These are phyloP conservation scores for Blastocystis sp. DNA, from an alignment of 352 stramenopile species.

Conservation along the genomic window DNA sequence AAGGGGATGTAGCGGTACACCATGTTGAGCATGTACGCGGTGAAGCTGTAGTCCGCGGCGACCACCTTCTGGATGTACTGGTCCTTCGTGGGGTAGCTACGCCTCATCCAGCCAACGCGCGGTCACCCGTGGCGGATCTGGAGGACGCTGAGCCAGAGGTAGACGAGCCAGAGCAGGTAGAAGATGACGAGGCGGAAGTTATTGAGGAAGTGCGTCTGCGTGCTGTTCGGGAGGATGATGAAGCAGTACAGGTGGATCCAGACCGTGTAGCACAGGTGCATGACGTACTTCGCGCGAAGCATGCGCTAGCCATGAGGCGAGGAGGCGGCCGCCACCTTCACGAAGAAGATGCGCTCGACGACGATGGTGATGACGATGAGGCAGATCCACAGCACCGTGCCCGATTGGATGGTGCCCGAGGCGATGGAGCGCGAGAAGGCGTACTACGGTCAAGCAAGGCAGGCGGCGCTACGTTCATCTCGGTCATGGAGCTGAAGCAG, in stretches of 20 bases:
- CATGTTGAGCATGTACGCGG: constrained; percentile 57
- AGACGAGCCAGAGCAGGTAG: constrained; percentile 57
- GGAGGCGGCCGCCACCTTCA: neutral
- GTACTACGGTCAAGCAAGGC: constrained; percentile 12
- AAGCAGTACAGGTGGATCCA: constrained; percentile 62
- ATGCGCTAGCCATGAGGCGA: constrained; percentile 18
- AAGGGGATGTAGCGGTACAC: constrained; percentile 63
- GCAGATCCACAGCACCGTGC: constrained; percentile 51
- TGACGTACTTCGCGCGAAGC: constrained; percentile 33
- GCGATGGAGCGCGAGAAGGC: constrained; percentile 44
- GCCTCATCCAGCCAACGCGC: neutral
- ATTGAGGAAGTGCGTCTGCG: constrained; percentile 56
- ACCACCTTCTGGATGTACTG: constrained; percentile 68
- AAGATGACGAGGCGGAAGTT: constrained; percentile 62
- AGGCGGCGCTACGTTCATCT: constrained; percentile 11
- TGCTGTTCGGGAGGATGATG: constrained; percentile 16
- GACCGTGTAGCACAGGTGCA: constrained; percentile 24
- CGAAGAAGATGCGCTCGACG: constrained; percentile 51
- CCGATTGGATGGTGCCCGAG: constrained; percentile 39
- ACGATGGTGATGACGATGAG: constrained; percentile 61
- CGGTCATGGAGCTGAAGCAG: constrained; percentile 53
- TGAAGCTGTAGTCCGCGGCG: constrained; percentile 44
- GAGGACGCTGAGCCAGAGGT: constrained; percentile 48
- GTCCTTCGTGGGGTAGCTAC: constrained; percentile 67
- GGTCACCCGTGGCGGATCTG: constrained; percentile 32